Conservation (phyloP, 805 yeast genomes). For the Lipomyces starkeyi region DNA sequence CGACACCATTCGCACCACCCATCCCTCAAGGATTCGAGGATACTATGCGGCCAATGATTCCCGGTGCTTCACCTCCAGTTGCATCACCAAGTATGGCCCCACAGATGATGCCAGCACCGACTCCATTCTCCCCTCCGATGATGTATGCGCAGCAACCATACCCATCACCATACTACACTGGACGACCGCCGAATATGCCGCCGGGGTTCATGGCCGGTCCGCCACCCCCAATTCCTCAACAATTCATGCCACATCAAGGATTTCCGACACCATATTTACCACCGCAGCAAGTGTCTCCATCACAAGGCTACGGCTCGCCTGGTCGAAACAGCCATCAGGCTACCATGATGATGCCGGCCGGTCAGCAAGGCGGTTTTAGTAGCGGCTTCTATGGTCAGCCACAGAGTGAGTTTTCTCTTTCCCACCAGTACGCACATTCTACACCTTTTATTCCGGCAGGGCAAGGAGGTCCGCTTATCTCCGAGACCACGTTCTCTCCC, state of each 20-base stretch:
- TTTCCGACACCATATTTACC: slow-evolving; percentile 25
- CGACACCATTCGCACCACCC: slow-evolving; percentile 21
- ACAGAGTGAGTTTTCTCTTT: slow-evolving; percentile 22
- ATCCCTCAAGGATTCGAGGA: slow-evolving; percentile 29
- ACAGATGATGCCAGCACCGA: slow-evolving; percentile 25
- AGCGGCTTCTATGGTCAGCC: slow-evolving; percentile 27
- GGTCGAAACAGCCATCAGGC: slow-evolving; percentile 31
- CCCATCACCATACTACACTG: slow-evolving; percentile 21
- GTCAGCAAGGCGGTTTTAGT: slow-evolving; percentile 21
- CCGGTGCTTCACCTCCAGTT: slow-evolving; percentile 30
- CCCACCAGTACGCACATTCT: not conserved
- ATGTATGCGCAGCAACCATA: slow-evolving; percentile 31
- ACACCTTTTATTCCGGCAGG: not conserved
- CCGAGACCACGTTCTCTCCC: not conserved
- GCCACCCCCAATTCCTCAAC: slow-evolving; percentile 31
- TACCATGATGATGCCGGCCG: slow-evolving; percentile 28
- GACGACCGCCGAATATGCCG: slow-evolving; percentile 25
- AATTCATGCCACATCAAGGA: slow-evolving; percentile 28
- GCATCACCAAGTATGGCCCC: slow-evolving; percentile 30
- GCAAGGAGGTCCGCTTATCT: not conserved
- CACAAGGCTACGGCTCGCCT: slow-evolving; percentile 34
- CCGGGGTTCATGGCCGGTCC: slow-evolving; percentile 29
- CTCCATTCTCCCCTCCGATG: slow-evolving; percentile 23
- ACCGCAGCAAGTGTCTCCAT: slow-evolving; percentile 23
- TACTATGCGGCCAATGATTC: slow-evolving; percentile 24